Base-by-base conservation (phyloP, 1,139 yeast genomes). In the Magnusiomyces tetraspermus region DNA sequence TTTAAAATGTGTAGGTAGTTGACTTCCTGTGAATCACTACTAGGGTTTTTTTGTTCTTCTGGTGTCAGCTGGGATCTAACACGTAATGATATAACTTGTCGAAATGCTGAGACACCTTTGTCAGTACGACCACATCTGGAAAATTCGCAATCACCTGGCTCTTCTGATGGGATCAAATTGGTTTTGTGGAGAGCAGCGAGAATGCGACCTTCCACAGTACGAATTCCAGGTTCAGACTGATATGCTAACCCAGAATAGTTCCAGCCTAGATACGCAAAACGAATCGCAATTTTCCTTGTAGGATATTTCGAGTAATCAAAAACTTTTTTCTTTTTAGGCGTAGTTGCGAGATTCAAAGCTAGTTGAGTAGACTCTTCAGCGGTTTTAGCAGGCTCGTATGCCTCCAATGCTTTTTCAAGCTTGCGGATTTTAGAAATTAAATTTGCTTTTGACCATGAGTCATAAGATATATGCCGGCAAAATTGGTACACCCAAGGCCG, bases 91-190 rank as follows among this genome's bases (percentile, higher is more conserved):
- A 92, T 83, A 6, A 92, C 98, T 68, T 92, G 99, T 61, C 88
- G 86, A 83, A 92, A 79, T 0, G 99, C 98, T 70, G 96, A 86
- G 5, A 92, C 99, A 15, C 98, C 98, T 60, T 82, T 83, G 63
- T 92, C 99, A 0, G 99, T 92, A 62, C 99, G 75, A 0, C 99
- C 99, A 70, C 98, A 94, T 57, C 98, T 73, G 59, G 95, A 85
- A 67, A 90, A 90, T 17, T 76, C 72, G 53, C 85, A 79, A 51
- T 76, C 79, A 1, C 76, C 79, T 1, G 70, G 69, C 0, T 89
- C 89, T 31, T 77, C 68, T 0, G 79, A 73, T 11, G 82, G 77
- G 41, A 94, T 80, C 56, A 94, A 69, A 60, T 77, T 80, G 40
- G 95, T 80, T 59, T 76, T 79, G 45, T 75, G 71, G 67, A 92